These are phyloP conservation scores for Coemansia reversa DNA, from an alignment of 192 early-diverging fungal genomes.

Conservation along the genomic window DNA sequence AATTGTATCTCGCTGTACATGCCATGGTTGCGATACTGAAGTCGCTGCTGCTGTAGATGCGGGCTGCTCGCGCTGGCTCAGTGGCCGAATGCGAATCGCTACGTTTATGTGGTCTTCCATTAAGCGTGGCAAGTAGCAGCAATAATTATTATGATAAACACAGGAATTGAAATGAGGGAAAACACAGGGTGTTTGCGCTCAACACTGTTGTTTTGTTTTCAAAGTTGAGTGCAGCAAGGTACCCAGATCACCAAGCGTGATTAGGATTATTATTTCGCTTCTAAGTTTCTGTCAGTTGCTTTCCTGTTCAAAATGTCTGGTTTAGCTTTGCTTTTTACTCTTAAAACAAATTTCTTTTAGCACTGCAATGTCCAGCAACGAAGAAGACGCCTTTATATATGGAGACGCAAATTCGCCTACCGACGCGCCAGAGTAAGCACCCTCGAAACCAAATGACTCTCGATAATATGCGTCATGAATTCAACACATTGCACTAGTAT, in stretches of 20 bases:
- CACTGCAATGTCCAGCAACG: constrained; percentile 9
- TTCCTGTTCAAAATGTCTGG: not conserved
- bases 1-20: constrained; percentile 47
- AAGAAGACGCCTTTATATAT: constrained; percentile 51
- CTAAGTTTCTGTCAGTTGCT: too few relatives aligned
- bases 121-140: not conserved
- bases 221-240: not conserved
- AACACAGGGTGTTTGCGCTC: not conserved
- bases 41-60: constrained; percentile 43
- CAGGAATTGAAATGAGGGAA: not conserved
- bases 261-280: not conserved
- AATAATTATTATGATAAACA: constrained; percentile 8
- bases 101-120: constrained; percentile 68
- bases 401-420: constrained; percentile 22
- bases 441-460: not conserved
- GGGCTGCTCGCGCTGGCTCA: constrained; percentile 60
- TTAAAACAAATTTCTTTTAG: not conserved
- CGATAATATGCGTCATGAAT: not conserved
- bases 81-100: constrained; percentile 70
- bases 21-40: constrained; percentile 34
- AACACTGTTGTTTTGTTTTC: not conserved
- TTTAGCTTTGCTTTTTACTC: not conserved
- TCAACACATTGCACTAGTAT: not conserved
- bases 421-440: constrained; percentile 5
- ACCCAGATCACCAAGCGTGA: not conserved